Percentiles rank a stretch among this genome's conserved stretches.
phyloP scores from a whole-genome alignment of 192 early-diverging fungal species.

The Podila minutissima region DNA sequence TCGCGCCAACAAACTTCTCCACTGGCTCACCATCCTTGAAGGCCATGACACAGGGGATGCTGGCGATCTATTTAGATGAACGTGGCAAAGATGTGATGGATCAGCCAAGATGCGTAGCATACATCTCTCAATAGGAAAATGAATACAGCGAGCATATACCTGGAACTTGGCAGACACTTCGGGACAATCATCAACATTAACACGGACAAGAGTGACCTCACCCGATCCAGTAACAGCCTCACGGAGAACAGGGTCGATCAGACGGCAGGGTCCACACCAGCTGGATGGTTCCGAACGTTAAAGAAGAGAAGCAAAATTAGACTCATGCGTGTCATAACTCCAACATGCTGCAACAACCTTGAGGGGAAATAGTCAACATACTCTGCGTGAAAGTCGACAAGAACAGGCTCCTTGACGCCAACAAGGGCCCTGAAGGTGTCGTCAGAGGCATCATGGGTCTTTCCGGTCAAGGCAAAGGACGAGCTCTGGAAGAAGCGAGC shows the following conservation, averaged over 20 bases:
- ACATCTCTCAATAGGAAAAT: not conserved
- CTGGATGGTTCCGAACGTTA: constrained; percentile 20
- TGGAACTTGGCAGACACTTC: constrained; percentile 69
- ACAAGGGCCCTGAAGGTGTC: constrained; percentile 70
- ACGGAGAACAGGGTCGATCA: constrained; percentile 76
- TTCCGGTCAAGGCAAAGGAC: constrained; percentile 47
- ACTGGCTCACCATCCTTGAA: constrained; percentile 72
- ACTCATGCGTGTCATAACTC: too few relatives aligned
- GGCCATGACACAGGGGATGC: constrained; percentile 79
- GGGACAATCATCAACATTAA: constrained; percentile 79
- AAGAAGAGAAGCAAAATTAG: not conserved
- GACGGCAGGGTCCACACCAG: constrained; percentile 89
- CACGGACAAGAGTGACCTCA: constrained; percentile 77
- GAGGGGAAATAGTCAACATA: constrained; percentile 30
- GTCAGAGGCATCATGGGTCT: constrained; percentile 65
- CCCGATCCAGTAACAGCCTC: constrained; percentile 70
- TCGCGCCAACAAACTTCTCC: constrained; percentile 75
- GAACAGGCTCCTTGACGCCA: constrained; percentile 68
- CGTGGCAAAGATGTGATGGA: not conserved
- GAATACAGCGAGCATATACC: constrained; percentile 40
- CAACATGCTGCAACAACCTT: too few relatives aligned
- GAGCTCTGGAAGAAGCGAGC: constrained; percentile 43
- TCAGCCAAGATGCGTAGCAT: not conserved
- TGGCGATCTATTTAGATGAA: constrained; percentile 56
- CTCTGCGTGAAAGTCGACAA: constrained; percentile 88